Evolutionary conservation across 2,329 filamentous ascomycete species (phyloP).

Genomic region (Colletotrichum sublineola): DNA sequence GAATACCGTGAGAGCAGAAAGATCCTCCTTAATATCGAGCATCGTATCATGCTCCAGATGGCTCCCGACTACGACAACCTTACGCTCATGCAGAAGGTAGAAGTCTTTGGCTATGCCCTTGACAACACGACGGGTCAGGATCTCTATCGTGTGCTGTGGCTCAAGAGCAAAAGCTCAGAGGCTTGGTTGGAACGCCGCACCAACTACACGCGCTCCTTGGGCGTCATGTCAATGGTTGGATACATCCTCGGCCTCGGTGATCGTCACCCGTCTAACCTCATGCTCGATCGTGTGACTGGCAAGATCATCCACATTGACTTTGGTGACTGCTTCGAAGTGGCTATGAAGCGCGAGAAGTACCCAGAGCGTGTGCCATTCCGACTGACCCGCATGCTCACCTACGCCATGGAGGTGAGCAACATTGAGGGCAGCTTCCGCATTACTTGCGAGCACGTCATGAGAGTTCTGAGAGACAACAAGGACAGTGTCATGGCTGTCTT

Average conservation of each 20-base stretch:
- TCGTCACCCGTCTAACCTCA: constrained; percentile 96
- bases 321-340: constrained; percentile 98
- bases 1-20: constrained; percentile 98
- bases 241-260: constrained; percentile 98
- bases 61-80: constrained; percentile 98
- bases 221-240: constrained; percentile 99
- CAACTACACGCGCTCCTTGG: constrained; percentile 97
- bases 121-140: constrained; percentile 99
- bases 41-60: constrained; percentile 99
- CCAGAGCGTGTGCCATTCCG: constrained; percentile 98
- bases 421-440: constrained; percentile 99
- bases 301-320: constrained; percentile 99
- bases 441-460: constrained; percentile 98
- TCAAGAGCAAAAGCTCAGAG: constrained; percentile 98
- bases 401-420: constrained; percentile 99
- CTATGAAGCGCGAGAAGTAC: constrained; percentile 99
- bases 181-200: constrained; percentile 97
- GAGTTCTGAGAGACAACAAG: constrained; percentile 95
- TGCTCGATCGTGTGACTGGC: constrained; percentile 95
- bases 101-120: constrained; percentile 98
- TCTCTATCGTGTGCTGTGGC: constrained; percentile 96
- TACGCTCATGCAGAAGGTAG: constrained; percentile 99
- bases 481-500: constrained; percentile 98
- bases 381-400: constrained; percentile 97
- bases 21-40: constrained; percentile 98